Evolutionary conservation across 768 basidiomycete genomes (phyloP).

Genomic region (Tylopilus cervinicoccineus): DNA sequence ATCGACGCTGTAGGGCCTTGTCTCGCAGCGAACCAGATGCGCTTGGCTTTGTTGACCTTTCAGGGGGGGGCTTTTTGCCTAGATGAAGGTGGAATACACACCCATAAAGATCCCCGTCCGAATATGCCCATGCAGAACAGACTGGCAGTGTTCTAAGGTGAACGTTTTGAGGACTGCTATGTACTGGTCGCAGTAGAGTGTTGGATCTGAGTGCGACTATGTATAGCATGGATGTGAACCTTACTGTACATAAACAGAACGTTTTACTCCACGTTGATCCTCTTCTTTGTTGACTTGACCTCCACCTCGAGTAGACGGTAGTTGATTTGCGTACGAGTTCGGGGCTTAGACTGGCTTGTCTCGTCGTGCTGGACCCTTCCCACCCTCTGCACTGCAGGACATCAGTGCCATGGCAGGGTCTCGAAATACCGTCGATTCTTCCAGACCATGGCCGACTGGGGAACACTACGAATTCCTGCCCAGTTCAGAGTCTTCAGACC

Average conservation of each 20-base stretch:
- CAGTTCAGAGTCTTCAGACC: constrained; percentile 45
- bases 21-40: too few species aligned
- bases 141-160: too few species aligned
- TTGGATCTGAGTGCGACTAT: too few species aligned
- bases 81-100: too few species aligned
- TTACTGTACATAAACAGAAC: background rate
- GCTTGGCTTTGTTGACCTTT: too few species aligned
- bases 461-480: constrained; percentile 45
- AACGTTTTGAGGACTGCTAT: too few species aligned
- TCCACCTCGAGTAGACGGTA: background rate
- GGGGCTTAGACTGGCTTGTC: background rate
- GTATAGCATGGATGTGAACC: background rate
- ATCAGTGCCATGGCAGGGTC: constrained; percentile 16
- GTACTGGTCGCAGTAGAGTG: too few species aligned
- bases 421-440: constrained; percentile 11
- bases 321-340: background rate
- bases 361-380: constrained; percentile 3
- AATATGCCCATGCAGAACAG: too few species aligned
- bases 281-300: background rate
- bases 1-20: too few species aligned
- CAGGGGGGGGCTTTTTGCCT: too few species aligned
- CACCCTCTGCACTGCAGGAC: constrained; percentile 9
- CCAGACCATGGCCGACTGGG: constrained; percentile 13
- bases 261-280: background rate
- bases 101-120: too few species aligned